These are phyloP conservation scores for Mortierella hygrophila DNA, from an alignment of 192 early-diverging fungal species.

Conservation along the genomic window DNA sequence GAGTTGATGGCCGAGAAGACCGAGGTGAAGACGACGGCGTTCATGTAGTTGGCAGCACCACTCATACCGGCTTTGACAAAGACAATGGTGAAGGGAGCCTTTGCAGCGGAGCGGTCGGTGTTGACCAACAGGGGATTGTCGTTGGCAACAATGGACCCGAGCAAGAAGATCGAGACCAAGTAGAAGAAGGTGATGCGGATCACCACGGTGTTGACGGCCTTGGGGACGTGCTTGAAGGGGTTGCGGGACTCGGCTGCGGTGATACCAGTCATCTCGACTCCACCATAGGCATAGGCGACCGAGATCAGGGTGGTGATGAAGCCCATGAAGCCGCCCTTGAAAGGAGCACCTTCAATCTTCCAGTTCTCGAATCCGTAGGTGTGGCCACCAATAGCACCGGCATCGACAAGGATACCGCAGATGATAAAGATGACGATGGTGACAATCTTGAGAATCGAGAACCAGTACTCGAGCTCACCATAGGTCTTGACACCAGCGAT, in stretches of 20 bases:
- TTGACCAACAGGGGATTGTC: constrained; percentile 65
- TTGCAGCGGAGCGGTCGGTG: constrained; percentile 60
- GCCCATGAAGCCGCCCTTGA: constrained; percentile 62
- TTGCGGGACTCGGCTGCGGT: constrained; percentile 61
- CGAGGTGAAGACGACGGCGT: too few species aligned
- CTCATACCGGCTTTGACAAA: constrained; percentile 69
- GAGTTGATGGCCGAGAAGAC: too few species aligned
- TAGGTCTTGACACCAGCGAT: too few species aligned
- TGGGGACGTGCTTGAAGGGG: too few species aligned
- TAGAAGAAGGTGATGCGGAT: constrained; percentile 79
- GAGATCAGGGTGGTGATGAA: constrained; percentile 75
- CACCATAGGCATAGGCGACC: constrained; percentile 84
- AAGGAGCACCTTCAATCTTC: too few species aligned
- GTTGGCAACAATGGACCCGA: constrained; percentile 71
- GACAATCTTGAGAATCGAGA: too few species aligned
- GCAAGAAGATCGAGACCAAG: constrained; percentile 69
- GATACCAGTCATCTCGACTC: constrained; percentile 88
- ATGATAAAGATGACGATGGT: too few species aligned
- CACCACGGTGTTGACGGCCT: constrained; percentile 57
- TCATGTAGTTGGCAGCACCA: constrained; percentile 63
- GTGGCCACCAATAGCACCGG: too few species aligned
- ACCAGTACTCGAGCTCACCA: too few species aligned
- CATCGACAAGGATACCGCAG: too few species aligned
- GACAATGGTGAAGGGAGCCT: constrained; percentile 76
- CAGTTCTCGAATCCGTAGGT: too few species aligned